Base-by-base conservation (phyloP, 148 eudicot genomes). In the Heliamphora exappendiculata region DNA sequence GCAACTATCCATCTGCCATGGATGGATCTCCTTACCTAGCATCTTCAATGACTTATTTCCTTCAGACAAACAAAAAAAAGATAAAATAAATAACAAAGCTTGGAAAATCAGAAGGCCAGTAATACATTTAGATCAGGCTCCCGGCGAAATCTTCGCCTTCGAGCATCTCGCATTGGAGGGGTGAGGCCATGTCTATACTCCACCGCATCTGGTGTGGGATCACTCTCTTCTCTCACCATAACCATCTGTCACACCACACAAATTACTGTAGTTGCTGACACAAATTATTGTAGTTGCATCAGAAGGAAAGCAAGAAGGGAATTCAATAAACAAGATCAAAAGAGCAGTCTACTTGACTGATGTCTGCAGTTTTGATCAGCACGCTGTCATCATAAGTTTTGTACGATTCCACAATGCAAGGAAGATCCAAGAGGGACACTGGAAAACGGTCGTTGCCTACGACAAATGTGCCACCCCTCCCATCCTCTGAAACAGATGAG, bases 161-260 rank as follows among this genome's bases (percentile, higher is more conserved):
- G 92, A 62, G 96, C 98, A 87, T 95, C 98, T 78, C 93, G 84
- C 98, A 95, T 89, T 24, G 98, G 91, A 76, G 97, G 96, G 31
- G 98, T 91, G 36, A 95, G 90, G 69, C 98, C 98, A 84, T 95
- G 98, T 76, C 88, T 86, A 77, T 85, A 89, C 86, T 94, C 97
- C 69, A 88, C 86, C 77, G 77, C 80, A 72, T 95, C 97, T 72
- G 98, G 98, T 22, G 86, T 88, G 84, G 78, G 70, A 74, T 92
- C 98, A 80, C 81, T 79, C 51, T 87, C 87, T 78, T 92, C 97
- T 81, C 90, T 88, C 70, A 95, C 94, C 89, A 89, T 83, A 81
- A 94, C 90, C 93, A 94, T 90, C 98, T 94, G 88, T 67, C 36
- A 67, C 74, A 71, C n/a, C 80, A 76, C 42, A 68, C 71, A 57